These are phyloP conservation scores for Pythium dissotocum DNA, from an alignment of 352 stramenopile genomes.

Conservation along the genomic window DNA sequence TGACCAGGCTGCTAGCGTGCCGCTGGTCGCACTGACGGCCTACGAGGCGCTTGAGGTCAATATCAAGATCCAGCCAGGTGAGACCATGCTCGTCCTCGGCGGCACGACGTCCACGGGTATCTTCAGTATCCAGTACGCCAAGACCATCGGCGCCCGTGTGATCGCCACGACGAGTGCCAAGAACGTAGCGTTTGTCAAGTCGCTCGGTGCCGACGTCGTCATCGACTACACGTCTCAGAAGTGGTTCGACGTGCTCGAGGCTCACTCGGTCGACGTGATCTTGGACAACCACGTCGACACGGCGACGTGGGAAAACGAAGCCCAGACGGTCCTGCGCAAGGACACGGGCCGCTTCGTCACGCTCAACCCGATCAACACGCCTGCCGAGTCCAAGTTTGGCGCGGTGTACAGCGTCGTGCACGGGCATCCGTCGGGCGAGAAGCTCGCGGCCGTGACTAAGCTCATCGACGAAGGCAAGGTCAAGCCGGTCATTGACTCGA, in stretches of 20 bases:
- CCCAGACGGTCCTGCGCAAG: conserved; percentile 36
- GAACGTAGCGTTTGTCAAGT: conserved; percentile 33
- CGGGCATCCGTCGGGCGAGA: conserved; percentile 13
- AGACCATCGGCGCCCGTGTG: background rate
- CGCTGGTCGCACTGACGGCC: conserved; percentile 33
- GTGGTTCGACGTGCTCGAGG: conserved; percentile 28
- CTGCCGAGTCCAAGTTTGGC: conserved; percentile 52
- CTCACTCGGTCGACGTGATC: conserved; percentile 13
- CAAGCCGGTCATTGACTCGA: conserved; percentile 31
- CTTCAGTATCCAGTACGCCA: conserved; percentile 21
- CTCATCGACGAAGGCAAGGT: conserved; percentile 37
- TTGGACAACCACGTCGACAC: conserved; percentile 16
- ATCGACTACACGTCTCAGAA: conserved; percentile 44
- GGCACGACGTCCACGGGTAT: conserved; percentile 36
- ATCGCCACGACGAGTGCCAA: conserved; percentile 34
- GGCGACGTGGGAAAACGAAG: conserved; percentile 31
- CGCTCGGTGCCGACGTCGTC: conserved; percentile 36
- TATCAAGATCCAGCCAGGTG: conserved; percentile 32
- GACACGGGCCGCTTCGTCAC: conserved; percentile 38
- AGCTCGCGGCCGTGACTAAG: conserved; percentile 34
- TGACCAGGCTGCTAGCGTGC: conserved; percentile 35
- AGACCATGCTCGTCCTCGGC: conserved; percentile 41
- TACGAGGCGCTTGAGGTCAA: conserved; percentile 36
- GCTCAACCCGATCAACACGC: conserved; percentile 29
- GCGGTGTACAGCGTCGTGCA: conserved; percentile 26